These are phyloP conservation scores for Cordyceps cateniannulata DNA, from an alignment of 2,329 filamentous ascomycete genomes.

Conservation along the genomic window DNA sequence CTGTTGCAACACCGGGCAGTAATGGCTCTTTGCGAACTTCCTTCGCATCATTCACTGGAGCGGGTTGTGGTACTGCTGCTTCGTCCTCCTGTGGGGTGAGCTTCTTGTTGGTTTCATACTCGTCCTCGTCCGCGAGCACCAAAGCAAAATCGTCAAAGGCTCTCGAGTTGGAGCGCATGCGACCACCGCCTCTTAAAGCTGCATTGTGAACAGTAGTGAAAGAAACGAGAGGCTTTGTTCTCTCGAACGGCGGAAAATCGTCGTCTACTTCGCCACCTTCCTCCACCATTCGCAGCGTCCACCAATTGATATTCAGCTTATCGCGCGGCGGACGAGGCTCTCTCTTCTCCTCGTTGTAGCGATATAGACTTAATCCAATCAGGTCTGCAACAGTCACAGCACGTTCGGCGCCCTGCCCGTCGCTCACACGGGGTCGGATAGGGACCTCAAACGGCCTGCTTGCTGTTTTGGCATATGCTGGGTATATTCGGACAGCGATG, in stretches of 20 bases:
- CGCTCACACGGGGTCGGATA: slow-evolving; percentile 62
- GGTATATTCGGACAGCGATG: slow-evolving; percentile 70
- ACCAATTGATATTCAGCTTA: slow-evolving; percentile 73
- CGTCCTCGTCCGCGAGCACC: slow-evolving; percentile 62
- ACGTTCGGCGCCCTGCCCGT: slow-evolving; percentile 54
- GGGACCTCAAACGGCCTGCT: slow-evolving; percentile 64
- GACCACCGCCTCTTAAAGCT: slow-evolving; percentile 57
- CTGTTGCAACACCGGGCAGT: slow-evolving; percentile 25
- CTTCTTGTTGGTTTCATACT: slow-evolving; percentile 62
- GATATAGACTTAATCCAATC: slow-evolving; percentile 73
- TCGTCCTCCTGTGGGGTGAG: slow-evolving; percentile 61
- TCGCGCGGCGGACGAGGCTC: slow-evolving; percentile 58
- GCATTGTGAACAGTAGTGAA: slow-evolving; percentile 81
- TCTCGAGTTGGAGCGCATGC: slow-evolving; percentile 62
- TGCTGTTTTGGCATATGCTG: slow-evolving; percentile 60
- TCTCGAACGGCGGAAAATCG: slow-evolving; percentile 72
- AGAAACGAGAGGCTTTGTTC: slow-evolving; percentile 66
- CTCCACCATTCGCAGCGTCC: slow-evolving; percentile 77
- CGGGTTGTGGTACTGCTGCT: slow-evolving; percentile 28
- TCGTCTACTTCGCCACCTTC: slow-evolving; percentile 80
- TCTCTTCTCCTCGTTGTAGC: slow-evolving; percentile 70
- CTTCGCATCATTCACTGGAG: slow-evolving; percentile 14
- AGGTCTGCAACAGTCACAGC: slow-evolving; percentile 69
- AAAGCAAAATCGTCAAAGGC: slow-evolving; percentile 79
- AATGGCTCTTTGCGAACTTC: slow-evolving; percentile 20